These are phyloP conservation scores for Edaphochlamys debaryana DNA, from an alignment of 139 green algal genomes.

Conservation along the genomic window DNA sequence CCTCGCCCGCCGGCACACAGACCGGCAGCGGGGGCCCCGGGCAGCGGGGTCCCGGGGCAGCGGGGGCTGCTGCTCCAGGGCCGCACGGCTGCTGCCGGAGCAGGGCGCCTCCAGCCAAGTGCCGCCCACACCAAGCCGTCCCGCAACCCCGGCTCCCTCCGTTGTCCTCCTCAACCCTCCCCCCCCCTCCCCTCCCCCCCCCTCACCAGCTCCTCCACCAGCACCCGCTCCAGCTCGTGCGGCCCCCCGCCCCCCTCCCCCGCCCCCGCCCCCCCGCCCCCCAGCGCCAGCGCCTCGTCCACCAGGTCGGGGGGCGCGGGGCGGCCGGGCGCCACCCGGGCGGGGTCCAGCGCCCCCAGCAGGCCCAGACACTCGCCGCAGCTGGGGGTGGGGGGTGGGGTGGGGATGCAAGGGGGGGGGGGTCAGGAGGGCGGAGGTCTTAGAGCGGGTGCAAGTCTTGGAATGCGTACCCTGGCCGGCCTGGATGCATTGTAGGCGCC, in stretches of 20 bases:
- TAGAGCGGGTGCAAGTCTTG: too few relatives aligned
- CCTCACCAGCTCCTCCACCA: slow-evolving; percentile 31
- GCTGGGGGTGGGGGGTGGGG: slow-evolving; percentile 44
- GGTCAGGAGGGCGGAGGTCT: neutral
- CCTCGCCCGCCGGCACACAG: too few relatives aligned
- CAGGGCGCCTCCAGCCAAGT: too few relatives aligned
- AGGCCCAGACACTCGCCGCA: slow-evolving; percentile 84
- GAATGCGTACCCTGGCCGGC: too few relatives aligned
- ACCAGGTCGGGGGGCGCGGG: slow-evolving; percentile 10
- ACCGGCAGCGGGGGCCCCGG: too few relatives aligned
- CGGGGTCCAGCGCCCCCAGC: slow-evolving; percentile 85
- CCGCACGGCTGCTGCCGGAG: too few relatives aligned
- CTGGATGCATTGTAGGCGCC: too few relatives aligned
- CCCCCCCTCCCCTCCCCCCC: neutral
- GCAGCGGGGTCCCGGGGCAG: too few relatives aligned
- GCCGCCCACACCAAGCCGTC: too few relatives aligned
- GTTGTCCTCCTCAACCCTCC: too few relatives aligned
- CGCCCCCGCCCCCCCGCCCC: neutral
- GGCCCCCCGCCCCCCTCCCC: neutral
- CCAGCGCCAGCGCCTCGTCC: neutral
- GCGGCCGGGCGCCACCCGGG: slow-evolving; percentile 57
- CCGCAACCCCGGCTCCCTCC: too few relatives aligned
- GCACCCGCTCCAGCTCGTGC: slow-evolving; percentile 10
- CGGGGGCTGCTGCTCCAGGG: too few relatives aligned
- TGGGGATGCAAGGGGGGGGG: neutral